These are phyloP conservation scores for Coleophoma cylindrospora DNA, from an alignment of 2,329 filamentous ascomycete genomes.

Conservation along the genomic window DNA sequence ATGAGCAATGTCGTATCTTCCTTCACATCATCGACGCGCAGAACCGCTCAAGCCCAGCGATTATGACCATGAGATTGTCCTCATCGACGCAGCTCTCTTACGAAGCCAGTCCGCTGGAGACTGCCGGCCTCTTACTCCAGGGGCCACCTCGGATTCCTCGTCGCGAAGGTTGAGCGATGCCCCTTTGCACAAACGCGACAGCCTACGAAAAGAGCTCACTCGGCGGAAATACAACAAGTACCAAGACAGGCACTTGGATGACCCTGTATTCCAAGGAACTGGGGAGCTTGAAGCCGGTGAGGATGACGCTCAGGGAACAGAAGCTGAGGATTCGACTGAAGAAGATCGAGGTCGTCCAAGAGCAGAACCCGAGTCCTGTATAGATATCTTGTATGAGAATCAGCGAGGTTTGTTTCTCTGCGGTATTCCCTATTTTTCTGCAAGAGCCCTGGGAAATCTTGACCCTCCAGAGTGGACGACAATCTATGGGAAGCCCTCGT, in stretches of 20 bases:
- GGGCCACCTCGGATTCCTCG: slow-evolving; percentile 14
- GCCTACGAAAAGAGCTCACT: slow-evolving; percentile 19
- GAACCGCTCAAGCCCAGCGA: slow-evolving; percentile 51
- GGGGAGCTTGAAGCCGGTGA: slow-evolving; percentile 1
- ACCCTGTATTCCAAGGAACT: background rate
- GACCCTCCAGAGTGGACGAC: slow-evolving; percentile 90
- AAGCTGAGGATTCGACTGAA: background rate
- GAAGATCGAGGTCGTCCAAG: slow-evolving; percentile 16
- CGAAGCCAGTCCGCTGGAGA: slow-evolving; percentile 12
- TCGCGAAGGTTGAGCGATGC: slow-evolving; percentile 18
- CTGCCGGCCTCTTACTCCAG: background rate
- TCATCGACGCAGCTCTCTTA: slow-evolving; percentile 46
- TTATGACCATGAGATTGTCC: slow-evolving; percentile 66
- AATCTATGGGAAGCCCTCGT: slow-evolving; percentile 51
- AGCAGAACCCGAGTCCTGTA: slow-evolving; percentile 44
- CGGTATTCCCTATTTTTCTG: slow-evolving; percentile 84
- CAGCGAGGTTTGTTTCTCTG: slow-evolving; percentile 88
- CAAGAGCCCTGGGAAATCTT: slow-evolving; percentile 75
- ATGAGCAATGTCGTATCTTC: slow-evolving; percentile 21
- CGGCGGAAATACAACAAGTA: slow-evolving; percentile 24
- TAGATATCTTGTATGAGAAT: slow-evolving; percentile 94
- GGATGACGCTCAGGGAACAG: slow-evolving; percentile 2
- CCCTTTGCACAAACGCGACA: slow-evolving; percentile 15
- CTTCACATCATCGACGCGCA: slow-evolving; percentile 40
- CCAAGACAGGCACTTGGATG: slow-evolving; percentile 29